Base-by-base conservation (phyloP, 164 flowering plant genomes). In the Euptelea pleiosperma region DNA sequence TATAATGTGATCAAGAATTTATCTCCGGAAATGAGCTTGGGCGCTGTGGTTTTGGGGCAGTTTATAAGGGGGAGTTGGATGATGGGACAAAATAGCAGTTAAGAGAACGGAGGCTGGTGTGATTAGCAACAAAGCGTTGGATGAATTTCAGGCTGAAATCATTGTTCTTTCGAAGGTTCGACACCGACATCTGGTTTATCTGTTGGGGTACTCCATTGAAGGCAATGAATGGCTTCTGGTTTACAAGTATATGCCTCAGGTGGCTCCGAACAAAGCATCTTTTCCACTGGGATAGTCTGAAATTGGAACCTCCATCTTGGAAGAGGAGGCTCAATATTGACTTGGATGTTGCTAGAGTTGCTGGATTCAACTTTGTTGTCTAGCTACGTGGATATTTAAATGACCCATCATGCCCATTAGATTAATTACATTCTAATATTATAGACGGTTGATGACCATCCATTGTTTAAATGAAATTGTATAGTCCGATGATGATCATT, bases 61-160 rank as follows among this genome's bases (percentile, higher is more conserved):
- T 53, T 35, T 53, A 53, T 24, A 53, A 53, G 43, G 57, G 57
- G 26, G 57, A 35, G 11, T 12, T 53, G 16, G 29, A 53, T 34
- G 57, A 53, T 53, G 57, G 57, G 26, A 53, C 44, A 6, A 24
- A 11, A 53, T 53, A 35, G 57, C 57, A 15, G 57, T 53, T 7
- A 53, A 53, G 57, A 53, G 57, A 22, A 53, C 36, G 57, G 57
- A 53, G n/a, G 11, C 57, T 53, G 8, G 28, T 34, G 57, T 53
- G 15, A 34, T 53, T 4, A 36, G 30, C n/a, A 35, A 34, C 26
- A 53, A 36, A 22, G 57, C 43, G 28, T 21, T 21, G 43, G 57
- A 34, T 22, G 57, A 53, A 36, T 53, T 53, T 35, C 57, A 35
- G 30, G 41, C 43, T 19, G 57, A 53, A 33, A 53, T 53, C 18